Evolutionary conservation across 2,329 filamentous ascomycete species (phyloP).

Genomic region (Fusarium lateritium): DNA sequence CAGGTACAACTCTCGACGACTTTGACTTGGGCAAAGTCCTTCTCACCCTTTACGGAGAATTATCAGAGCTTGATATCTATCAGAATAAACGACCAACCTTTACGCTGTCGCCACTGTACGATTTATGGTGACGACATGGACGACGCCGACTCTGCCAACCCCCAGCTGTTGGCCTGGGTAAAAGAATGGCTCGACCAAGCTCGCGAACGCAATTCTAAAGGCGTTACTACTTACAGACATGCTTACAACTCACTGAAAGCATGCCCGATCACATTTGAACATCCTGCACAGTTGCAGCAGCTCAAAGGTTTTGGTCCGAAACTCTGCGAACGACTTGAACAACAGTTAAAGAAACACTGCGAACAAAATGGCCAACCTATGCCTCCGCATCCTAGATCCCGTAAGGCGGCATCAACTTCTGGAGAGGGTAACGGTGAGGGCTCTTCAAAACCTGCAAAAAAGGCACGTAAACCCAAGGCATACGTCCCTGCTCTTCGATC

Average conservation of each 20-base stretch:
- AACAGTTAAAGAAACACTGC: slow-evolving; percentile 72
- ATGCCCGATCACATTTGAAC: slow-evolving; percentile 78
- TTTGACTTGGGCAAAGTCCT: neutral
- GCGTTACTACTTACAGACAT: slow-evolving; percentile 78
- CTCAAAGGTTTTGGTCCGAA: slow-evolving; percentile 83
- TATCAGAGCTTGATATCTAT: neutral
- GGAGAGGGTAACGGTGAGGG: slow-evolving; percentile 54
- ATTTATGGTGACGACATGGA: slow-evolving; percentile 48
- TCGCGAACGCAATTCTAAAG: slow-evolving; percentile 78
- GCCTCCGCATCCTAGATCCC: slow-evolving; percentile 69
- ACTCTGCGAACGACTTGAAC: slow-evolving; percentile 77
- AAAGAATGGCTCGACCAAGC: slow-evolving; percentile 83
- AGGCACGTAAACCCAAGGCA: slow-evolving; percentile 69
- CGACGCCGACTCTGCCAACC: slow-evolving; percentile 72
- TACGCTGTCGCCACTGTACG: neutral
- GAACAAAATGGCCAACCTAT: slow-evolving; percentile 76
- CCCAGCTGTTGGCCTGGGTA: slow-evolving; percentile 79
- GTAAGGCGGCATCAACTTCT: slow-evolving; percentile 55
- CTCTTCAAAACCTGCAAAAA: slow-evolving; percentile 67
- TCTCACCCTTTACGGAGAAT: neutral
- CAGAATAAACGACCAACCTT: neutral
- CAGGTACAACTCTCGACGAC: neutral
- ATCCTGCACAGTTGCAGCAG: slow-evolving; percentile 80
- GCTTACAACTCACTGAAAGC: slow-evolving; percentile 84
- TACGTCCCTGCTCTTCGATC: slow-evolving; percentile 83